Evolutionary conservation across 345 rosid species (phyloP).

Genomic region (Dimocarpus longan): DNA sequence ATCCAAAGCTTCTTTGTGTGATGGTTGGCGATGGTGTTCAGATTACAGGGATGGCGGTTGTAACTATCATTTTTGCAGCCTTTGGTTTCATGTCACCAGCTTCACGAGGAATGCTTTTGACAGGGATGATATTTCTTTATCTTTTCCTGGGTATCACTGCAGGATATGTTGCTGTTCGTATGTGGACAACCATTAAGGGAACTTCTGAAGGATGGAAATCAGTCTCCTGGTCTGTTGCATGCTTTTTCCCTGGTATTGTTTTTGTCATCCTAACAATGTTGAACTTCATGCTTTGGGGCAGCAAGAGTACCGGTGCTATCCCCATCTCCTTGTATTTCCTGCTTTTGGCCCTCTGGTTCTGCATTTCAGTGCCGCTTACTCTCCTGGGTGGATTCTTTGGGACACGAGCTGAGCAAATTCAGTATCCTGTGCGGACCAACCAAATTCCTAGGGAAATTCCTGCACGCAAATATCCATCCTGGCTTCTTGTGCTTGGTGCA

Average conservation of each 20-base stretch:
- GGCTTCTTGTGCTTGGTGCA: slow-evolving; percentile 89
- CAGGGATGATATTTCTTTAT: slow-evolving; percentile 81
- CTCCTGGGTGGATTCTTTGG: slow-evolving; percentile 78
- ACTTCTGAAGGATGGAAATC: slow-evolving; percentile 79
- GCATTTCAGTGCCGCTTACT: slow-evolving; percentile 81
- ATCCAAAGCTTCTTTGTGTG: slow-evolving; percentile 69
- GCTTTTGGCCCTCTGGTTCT: slow-evolving; percentile 81
- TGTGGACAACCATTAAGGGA: slow-evolving; percentile 81
- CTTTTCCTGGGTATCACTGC: slow-evolving; percentile 74
- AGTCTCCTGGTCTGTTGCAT: slow-evolving; percentile 68
- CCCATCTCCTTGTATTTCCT: slow-evolving; percentile 72
- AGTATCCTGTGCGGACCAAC: slow-evolving; percentile 68
- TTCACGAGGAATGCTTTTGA: slow-evolving; percentile 82
- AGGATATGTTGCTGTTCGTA: slow-evolving; percentile 69
- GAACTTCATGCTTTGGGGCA: slow-evolving; percentile 80
- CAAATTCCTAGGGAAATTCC: slow-evolving; percentile 89
- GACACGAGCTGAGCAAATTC: slow-evolving; percentile 64
- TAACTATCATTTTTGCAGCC: slow-evolving; percentile 77
- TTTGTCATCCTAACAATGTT: slow-evolving; percentile 67
- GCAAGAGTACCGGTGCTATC: slow-evolving; percentile 77
- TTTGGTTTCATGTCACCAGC: slow-evolving; percentile 87
- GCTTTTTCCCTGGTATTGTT: slow-evolving; percentile 84
- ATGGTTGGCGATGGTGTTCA: slow-evolving; percentile 81
- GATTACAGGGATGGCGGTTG: slow-evolving; percentile 80
- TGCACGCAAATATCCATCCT: slow-evolving; percentile 78